Percentiles rank a stretch among this genome's conserved stretches.
phyloP scores from a whole-genome alignment of 2,329 filamentous ascomycete species.

The Penicillium fuscoglaucum region DNA sequence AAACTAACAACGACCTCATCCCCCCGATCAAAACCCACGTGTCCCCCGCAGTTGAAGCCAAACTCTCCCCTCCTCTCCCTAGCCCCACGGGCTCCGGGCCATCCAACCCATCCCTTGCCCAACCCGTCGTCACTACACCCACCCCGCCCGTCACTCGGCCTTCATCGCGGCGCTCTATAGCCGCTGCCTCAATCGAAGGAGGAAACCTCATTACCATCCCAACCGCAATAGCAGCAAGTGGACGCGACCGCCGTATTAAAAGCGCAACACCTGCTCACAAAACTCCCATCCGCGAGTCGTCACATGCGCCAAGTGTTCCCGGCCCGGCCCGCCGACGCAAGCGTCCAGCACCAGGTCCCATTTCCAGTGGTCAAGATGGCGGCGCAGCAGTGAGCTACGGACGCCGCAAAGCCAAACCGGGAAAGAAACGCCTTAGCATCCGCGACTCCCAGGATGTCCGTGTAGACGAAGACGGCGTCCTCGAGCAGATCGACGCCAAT shows the following conservation, averaged over 20 bases:
- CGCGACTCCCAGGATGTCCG: constrained; percentile 47
- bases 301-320: constrained; percentile 37
- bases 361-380: constrained; percentile 58
- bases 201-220: constrained; percentile 11
- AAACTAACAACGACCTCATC: constrained; percentile 36
- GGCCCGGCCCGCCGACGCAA: constrained; percentile 52
- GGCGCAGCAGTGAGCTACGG: constrained; percentile 63
- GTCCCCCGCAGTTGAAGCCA: constrained; percentile 22
- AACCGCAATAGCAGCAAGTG: constrained; percentile 19
- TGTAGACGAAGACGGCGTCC: constrained; percentile 50
- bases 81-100: constrained; percentile 29
- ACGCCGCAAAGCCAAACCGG: constrained; percentile 57
- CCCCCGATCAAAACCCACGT: constrained; percentile 17
- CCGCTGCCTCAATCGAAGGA: constrained; percentile 31
- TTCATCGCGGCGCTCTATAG: constrained; percentile 35
- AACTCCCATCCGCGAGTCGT: constrained; percentile 44
- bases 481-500: constrained; percentile 58
- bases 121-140: constrained; percentile 23
- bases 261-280: constrained; percentile 44
- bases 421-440: constrained; percentile 40
- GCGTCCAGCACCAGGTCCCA: constrained; percentile 60
- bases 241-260: constrained; percentile 43
- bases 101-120: constrained; percentile 22
- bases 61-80: constrained; percentile 23
- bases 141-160: constrained; percentile 37